Evolutionary conservation across 495 filamentous ascomycete genomes (phyloP).

Genomic region (Talaromyces borbonicus): DNA sequence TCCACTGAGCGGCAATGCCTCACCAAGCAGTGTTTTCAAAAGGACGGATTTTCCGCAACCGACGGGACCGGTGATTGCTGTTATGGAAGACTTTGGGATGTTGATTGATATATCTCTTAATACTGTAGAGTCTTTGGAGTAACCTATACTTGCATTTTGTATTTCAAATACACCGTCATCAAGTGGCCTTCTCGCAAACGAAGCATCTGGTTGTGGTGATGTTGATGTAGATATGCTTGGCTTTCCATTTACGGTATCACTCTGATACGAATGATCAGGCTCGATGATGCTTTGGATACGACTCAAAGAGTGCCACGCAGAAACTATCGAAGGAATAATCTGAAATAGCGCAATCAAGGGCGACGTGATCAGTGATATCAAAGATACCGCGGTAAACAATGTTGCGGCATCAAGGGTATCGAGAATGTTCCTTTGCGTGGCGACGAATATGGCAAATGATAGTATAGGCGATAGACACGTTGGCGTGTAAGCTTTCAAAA

Average conservation of each 20-base stretch:
- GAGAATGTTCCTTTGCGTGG: not conserved
- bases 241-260: too few relatives aligned
- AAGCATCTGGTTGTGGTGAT: not conserved
- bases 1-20: slow-evolving; percentile 18
- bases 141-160: not conserved
- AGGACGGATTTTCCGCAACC: slow-evolving; percentile 46
- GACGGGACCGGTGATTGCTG: slow-evolving; percentile 41
- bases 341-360: slow-evolving; percentile 14
- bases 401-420: slow-evolving; percentile 11
- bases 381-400: slow-evolving; percentile 23
- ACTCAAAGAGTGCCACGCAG: not conserved
- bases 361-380: slow-evolving; percentile 17
- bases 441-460: not conserved
- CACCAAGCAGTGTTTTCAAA: slow-evolving; percentile 40
- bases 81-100: not conserved
- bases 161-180: not conserved
- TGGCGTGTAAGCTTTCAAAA: not conserved
- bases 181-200: not conserved
- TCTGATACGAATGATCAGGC: not conserved
- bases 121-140: not conserved
- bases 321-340: slow-evolving; percentile 11
- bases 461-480: not conserved
- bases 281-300: not conserved
- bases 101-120: not conserved
- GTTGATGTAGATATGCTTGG: too few relatives aligned